These are phyloP conservation scores for Ogataea paradorogensis DNA, from an alignment of 805 yeast genomes.

Conservation along the genomic window DNA sequence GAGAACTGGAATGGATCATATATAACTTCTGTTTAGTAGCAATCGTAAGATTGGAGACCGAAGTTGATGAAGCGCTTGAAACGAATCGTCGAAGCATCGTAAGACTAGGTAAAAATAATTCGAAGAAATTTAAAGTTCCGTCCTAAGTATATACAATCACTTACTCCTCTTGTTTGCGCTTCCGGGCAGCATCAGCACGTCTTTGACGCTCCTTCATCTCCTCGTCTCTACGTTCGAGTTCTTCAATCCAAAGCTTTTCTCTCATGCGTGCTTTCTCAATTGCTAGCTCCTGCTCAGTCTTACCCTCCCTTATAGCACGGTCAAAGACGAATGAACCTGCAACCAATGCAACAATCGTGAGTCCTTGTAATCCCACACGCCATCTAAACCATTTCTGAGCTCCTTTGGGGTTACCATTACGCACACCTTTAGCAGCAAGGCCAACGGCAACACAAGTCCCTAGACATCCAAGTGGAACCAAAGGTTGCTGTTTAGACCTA, in stretches of 20 bases:
- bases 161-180: conserved; percentile 18
- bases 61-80: conserved; percentile 21
- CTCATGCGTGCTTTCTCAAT: conserved; percentile 79
- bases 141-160: not conserved
- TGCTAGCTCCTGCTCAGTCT: conserved; percentile 60
- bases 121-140: not conserved
- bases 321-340: conserved; percentile 76
- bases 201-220: conserved; percentile 64
- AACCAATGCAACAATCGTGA: conserved; percentile 77
- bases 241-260: conserved; percentile 86
- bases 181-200: conserved; percentile 63
- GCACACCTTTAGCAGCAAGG: conserved; percentile 73
- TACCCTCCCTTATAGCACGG: conserved; percentile 41
- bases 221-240: conserved; percentile 80
- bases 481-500: conserved; percentile 80
- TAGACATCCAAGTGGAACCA: conserved; percentile 79
- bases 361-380: conserved; percentile 84
- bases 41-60: conserved; percentile 39
- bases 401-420: conserved; percentile 64
- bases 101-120: not conserved
- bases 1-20: conserved; percentile 76
- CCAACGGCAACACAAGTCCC: conserved; percentile 79
- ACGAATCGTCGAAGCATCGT: conserved; percentile 7
- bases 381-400: conserved; percentile 88
- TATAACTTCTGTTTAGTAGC: conserved; percentile 72